Evolutionary conservation across 2,329 filamentous ascomycete genomes (phyloP).

Genomic region (Exophiala dermatitidis): DNA sequence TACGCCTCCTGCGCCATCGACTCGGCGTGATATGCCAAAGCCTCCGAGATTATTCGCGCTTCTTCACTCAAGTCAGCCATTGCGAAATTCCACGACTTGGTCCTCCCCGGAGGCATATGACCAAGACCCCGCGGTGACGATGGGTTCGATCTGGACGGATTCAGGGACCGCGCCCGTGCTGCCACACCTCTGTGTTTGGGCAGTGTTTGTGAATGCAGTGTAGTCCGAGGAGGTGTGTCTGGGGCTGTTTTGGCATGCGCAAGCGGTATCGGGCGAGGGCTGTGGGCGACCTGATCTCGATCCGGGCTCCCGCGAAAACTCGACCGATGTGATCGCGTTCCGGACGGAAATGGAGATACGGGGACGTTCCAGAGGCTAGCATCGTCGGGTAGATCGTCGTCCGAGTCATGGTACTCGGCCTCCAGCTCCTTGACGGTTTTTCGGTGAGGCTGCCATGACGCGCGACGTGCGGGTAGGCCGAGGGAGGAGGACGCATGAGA

Average conservation of each 20-base stretch:
- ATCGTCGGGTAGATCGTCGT: slow-evolving; percentile 46
- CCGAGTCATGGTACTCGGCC: slow-evolving; percentile 45
- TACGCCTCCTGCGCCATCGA: slow-evolving; percentile 30
- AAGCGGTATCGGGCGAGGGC: slow-evolving; percentile 38
- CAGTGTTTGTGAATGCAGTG: slow-evolving; percentile 29
- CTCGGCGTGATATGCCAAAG: slow-evolving; percentile 52
- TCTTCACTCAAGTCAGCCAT: slow-evolving; percentile 54
- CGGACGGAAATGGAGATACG: slow-evolving; percentile 40
- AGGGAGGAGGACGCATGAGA: slow-evolving; percentile 20
- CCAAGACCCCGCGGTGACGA: slow-evolving; percentile 26
- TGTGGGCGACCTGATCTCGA: slow-evolving; percentile 23
- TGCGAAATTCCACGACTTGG: slow-evolving; percentile 54
- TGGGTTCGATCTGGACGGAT: slow-evolving; percentile 13
- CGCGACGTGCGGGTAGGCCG: slow-evolving; percentile 29
- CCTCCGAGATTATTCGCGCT: slow-evolving; percentile 53
- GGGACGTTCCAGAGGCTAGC: slow-evolving; percentile 46
- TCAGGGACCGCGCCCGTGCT: slow-evolving; percentile 18
- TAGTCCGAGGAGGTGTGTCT: slow-evolving; percentile 24
- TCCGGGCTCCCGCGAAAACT: slow-evolving; percentile 40
- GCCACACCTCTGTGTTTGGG: slow-evolving; percentile 26
- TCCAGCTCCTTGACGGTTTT: slow-evolving; percentile 45
- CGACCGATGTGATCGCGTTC: slow-evolving; percentile 33
- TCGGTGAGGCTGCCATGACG: slow-evolving; percentile 39
- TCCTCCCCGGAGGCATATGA: slow-evolving; percentile 34
- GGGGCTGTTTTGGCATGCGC: slow-evolving; percentile 34